Evolutionary conservation across 148 eudicot genomes (phyloP).

Genomic region (Limonium bicolor): DNA sequence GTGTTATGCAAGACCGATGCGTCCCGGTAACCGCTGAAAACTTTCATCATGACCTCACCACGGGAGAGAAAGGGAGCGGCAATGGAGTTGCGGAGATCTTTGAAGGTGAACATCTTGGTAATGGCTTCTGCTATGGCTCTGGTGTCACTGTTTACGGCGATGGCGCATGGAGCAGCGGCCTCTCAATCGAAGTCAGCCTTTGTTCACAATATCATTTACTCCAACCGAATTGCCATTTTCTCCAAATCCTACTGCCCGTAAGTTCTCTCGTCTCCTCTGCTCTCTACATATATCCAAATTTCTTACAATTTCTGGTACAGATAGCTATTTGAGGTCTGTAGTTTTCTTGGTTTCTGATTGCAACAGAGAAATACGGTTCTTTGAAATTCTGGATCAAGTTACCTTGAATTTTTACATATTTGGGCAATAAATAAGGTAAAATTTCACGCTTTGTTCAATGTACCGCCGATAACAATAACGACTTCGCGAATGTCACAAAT

Average conservation of each 20-base stretch:
- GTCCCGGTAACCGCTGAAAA: too few species aligned
- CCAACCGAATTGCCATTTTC: constrained; percentile 80
- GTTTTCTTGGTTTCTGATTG: neutral
- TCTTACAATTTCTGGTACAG: too few species aligned
- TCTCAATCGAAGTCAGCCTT: constrained; percentile 71
- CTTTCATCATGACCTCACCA: too few species aligned
- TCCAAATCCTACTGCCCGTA: constrained; percentile 98
- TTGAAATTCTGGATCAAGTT: too few species aligned
- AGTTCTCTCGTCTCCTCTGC: constrained; percentile 6
- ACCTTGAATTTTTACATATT: too few species aligned
- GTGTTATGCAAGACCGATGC: too few species aligned
- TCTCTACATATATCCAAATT: neutral
- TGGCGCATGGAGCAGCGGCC: constrained; percentile 24
- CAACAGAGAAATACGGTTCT: too few species aligned
- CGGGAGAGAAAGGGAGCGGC: neutral
- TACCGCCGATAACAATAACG: too few species aligned
- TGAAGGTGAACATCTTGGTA: neutral
- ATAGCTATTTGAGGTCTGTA: too few species aligned
- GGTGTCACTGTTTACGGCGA: constrained; percentile 7
- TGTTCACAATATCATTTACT: constrained; percentile 71
- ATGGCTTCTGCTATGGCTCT: constrained; percentile 8
- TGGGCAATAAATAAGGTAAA: too few species aligned
- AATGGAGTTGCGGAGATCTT: neutral
- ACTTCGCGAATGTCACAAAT: too few species aligned
- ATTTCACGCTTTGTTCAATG: too few species aligned